Evolutionary conservation across 768 basidiomycete genomes (phyloP), one percentile per base, ranked within the genome.

Genomic region (Tubosaeta brunneosetosa): DNA sequence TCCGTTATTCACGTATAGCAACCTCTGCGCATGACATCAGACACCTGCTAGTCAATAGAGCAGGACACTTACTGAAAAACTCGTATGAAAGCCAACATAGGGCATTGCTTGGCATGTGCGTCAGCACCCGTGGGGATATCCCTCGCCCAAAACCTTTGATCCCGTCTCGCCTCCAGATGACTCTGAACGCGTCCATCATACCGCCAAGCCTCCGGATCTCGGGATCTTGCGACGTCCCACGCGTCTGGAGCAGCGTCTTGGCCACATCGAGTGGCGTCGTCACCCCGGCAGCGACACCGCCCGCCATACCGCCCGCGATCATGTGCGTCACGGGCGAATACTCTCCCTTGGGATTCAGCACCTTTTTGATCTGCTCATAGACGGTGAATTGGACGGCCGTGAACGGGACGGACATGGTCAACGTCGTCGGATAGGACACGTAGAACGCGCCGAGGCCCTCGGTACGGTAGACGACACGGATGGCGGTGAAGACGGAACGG

Each of bases 71-170:
- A 95, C 94, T 97, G 81, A 97, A 97, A 74, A 95, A 97, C 71
- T 97, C 94, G 65, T 97, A 94, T 49, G 93, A 94, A 67, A 94
- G 75, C 97, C 95, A 99, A 71, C 91, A 95, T 45, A 99, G 77
- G 10, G 97, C 97, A 49, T 95, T 97, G 66, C 91, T 94, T 6
- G 97, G 97, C 85, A 97, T 91, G 62, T 89, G 91, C 25, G 94
- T 95, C 69, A 98, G 73, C 47, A 99, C 84, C 43, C 97, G 82
- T 7, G 97, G 97, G 49, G 91, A 79, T 61, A 98, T 73, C 25
- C 97, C 97, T 60, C 97, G 77, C 49, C 77, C 75, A 63, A 98
- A 92, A 0, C 97, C 97, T 64, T 76, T 86, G 25, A 87, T 42
- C 6, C 97, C 95, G 55, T 98, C 90, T 59, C 89, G 76, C 61